These are phyloP conservation scores for Sungouiozyma ichnusensis DNA, from an alignment of 805 yeast species.

Conservation along the genomic window DNA sequence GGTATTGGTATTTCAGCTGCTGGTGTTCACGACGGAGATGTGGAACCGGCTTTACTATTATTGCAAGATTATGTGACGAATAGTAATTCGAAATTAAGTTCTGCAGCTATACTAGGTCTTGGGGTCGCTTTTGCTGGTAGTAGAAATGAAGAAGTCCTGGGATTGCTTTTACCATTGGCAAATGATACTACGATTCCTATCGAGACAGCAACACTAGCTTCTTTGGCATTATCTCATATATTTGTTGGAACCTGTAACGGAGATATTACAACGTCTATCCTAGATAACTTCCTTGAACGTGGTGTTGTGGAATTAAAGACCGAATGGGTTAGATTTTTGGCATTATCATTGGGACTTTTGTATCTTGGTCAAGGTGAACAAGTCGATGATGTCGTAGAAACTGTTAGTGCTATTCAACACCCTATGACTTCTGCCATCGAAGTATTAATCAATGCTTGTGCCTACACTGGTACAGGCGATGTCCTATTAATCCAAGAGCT, in stretches of 20 bases:
- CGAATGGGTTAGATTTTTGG: slow-evolving; percentile 83
- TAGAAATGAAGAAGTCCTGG: slow-evolving; percentile 71
- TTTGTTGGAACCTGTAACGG: slow-evolving; percentile 95
- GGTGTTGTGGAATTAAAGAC: slow-evolving; percentile 65
- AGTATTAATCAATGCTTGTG: slow-evolving; percentile 83
- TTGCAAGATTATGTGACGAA: slow-evolving; percentile 74
- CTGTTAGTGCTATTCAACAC: slow-evolving; percentile 89
- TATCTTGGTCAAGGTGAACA: slow-evolving; percentile 92
- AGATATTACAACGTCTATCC: slow-evolving; percentile 82
- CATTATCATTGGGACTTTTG: slow-evolving; percentile 82
- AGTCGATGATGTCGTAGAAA: slow-evolving; percentile 87
- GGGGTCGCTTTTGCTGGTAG: slow-evolving; percentile 96
- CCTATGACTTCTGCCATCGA: slow-evolving; percentile 85
- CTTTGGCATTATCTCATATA: slow-evolving; percentile 85
- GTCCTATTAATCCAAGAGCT: slow-evolving; percentile 88
- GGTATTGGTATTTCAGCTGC: slow-evolving; percentile 91
- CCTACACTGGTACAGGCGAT: slow-evolving; percentile 96
- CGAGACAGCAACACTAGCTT: slow-evolving; percentile 77
- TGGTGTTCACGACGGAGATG: slow-evolving; percentile 84
- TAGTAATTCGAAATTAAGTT: slow-evolving; percentile 49
- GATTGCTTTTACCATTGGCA: slow-evolving; percentile 68
- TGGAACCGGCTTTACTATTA: slow-evolving; percentile 81
- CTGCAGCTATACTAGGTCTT: slow-evolving; percentile 81
- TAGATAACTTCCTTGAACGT: slow-evolving; percentile 84
- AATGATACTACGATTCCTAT: slow-evolving; percentile 64